Evolutionary conservation across 2,329 filamentous ascomycete genomes (phyloP).

Genomic region (Akanthomyces uredinophilus): DNA sequence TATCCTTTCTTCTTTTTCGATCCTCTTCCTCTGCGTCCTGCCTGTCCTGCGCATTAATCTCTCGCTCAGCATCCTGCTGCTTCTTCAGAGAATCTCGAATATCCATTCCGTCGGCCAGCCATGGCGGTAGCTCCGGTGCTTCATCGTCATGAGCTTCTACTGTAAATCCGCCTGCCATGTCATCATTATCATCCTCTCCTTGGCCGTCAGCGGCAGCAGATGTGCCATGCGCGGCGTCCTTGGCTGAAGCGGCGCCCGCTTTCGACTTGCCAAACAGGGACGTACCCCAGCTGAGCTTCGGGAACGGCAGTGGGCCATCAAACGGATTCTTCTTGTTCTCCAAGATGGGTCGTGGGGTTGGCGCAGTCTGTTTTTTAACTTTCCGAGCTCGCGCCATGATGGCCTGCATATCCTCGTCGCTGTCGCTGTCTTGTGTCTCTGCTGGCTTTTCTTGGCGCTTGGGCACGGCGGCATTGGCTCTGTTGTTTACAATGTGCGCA

Average conservation of each 20-base stretch:
- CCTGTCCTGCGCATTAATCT: constrained; percentile 60
- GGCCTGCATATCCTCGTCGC: constrained; percentile 74
- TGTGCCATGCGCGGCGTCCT: not conserved
- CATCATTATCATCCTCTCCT: constrained; percentile 20
- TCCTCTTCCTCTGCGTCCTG: constrained; percentile 53
- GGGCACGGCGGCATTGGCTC: constrained; percentile 57
- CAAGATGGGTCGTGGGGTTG: constrained; percentile 33
- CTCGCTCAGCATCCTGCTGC: constrained; percentile 50
- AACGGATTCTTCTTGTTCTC: constrained; percentile 59
- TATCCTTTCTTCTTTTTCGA: constrained; percentile 37
- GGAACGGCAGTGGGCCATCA: constrained; percentile 82
- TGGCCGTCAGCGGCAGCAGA: constrained; percentile 11
- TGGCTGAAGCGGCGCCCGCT: constrained; percentile 16
- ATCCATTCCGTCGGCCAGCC: constrained; percentile 63
- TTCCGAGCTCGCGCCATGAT: constrained; percentile 68
- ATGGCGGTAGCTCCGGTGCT: constrained; percentile 63
- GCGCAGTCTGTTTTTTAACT: constrained; percentile 42
- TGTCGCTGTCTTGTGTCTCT: constrained; percentile 52
- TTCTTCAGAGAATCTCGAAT: constrained; percentile 59
- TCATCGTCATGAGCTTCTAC: constrained; percentile 20
- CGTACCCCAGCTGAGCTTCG: constrained; percentile 70
- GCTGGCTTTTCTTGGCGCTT: constrained; percentile 29
- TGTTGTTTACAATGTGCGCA: constrained; percentile 68
- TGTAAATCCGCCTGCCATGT: constrained; percentile 34
- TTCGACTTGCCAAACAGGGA: constrained; percentile 48